Conservation (phyloP, 352 stramenopile species). For the Thalassiosira oceanica region DNA sequence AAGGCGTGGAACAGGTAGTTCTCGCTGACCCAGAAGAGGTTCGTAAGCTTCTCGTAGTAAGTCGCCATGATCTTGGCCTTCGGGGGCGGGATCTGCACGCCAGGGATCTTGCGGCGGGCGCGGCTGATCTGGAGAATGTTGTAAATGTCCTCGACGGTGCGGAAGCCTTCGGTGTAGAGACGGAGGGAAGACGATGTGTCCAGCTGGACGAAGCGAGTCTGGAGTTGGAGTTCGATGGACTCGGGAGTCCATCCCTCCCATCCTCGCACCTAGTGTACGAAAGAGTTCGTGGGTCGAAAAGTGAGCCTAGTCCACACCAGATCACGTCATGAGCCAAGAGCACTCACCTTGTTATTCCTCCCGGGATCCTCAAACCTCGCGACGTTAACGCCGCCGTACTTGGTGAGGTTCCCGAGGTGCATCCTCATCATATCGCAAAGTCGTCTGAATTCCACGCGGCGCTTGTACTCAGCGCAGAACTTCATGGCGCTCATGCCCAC, state of each 20-base stretch:
- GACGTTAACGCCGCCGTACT: slow-evolving; percentile 80
- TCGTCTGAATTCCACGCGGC: slow-evolving; percentile 92
- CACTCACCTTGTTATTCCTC: slow-evolving; percentile 80
- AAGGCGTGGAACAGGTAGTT: slow-evolving; percentile 97
- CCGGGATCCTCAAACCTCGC: slow-evolving; percentile 33
- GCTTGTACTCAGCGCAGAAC: slow-evolving; percentile 82
- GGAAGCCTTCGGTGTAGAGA: slow-evolving; percentile 96
- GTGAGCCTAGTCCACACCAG: background rate
- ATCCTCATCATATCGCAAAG: slow-evolving; percentile 96
- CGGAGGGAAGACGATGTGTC: slow-evolving; percentile 92
- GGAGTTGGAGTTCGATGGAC: slow-evolving; percentile 92
- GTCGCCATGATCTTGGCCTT: slow-evolving; percentile 93
- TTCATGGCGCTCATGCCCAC: slow-evolving; percentile 79
- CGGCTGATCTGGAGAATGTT: slow-evolving; percentile 90
- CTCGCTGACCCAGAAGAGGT: slow-evolving; percentile 96
- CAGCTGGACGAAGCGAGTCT: slow-evolving; percentile 96
- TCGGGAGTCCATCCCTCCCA: slow-evolving; percentile 96
- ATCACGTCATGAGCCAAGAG: background rate
- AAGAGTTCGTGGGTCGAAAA: background rate
- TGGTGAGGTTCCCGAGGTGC: slow-evolving; percentile 93
- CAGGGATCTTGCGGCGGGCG: slow-evolving; percentile 52
- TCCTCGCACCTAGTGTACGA: slow-evolving; percentile 82
- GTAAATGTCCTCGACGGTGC: slow-evolving; percentile 99
- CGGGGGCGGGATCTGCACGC: slow-evolving; percentile 73
- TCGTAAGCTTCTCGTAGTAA: slow-evolving; percentile 97